Evolutionary conservation across 108 stramenopile genomes (phyloP).

Genomic region (Fistulifera solaris): DNA sequence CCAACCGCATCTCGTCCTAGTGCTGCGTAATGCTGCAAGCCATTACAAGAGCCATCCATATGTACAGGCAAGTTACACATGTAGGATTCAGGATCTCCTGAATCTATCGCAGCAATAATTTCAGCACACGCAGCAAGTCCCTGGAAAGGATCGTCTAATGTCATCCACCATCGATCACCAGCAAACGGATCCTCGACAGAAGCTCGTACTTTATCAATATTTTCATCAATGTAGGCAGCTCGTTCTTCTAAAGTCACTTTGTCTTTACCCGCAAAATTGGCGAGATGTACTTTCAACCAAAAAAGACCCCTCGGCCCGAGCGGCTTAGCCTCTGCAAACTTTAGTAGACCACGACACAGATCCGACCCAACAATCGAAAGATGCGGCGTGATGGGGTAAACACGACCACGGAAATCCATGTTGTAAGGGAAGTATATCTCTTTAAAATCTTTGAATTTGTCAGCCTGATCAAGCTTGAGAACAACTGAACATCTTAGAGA

Average conservation of each 20-base stretch:
- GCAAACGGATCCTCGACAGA: conserved; percentile 80
- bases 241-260: conserved; percentile 93
- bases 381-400: conserved; percentile 97
- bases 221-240: conserved; percentile 77
- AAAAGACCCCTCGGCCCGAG: conserved; percentile 85
- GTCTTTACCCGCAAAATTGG: conserved; percentile 92
- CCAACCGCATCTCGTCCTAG: conserved; percentile 94
- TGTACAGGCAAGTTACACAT: conserved; percentile 89
- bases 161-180: conserved; percentile 88
- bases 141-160: conserved; percentile 95
- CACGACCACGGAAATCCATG: conserved; percentile 97
- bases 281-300: conserved; percentile 97
- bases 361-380: conserved; percentile 96
- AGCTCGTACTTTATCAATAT: conserved; percentile 79
- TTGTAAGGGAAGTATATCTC: conserved; percentile 97
- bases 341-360: conserved; percentile 89
- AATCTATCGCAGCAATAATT: conserved; percentile 84
- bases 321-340: conserved; percentile 83
- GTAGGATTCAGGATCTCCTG: conserved; percentile 81
- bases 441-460: conserved; percentile 77
- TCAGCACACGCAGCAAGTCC: conserved; percentile 96
- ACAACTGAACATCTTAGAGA: conserved; percentile 79
- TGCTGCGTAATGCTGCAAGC: conserved; percentile 99
- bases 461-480: conserved; percentile 82
- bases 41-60: conserved; percentile 99